phyloP scores from a whole-genome alignment of 2,329 filamentous ascomycete genomes.

The Cadophora malorum region DNA sequence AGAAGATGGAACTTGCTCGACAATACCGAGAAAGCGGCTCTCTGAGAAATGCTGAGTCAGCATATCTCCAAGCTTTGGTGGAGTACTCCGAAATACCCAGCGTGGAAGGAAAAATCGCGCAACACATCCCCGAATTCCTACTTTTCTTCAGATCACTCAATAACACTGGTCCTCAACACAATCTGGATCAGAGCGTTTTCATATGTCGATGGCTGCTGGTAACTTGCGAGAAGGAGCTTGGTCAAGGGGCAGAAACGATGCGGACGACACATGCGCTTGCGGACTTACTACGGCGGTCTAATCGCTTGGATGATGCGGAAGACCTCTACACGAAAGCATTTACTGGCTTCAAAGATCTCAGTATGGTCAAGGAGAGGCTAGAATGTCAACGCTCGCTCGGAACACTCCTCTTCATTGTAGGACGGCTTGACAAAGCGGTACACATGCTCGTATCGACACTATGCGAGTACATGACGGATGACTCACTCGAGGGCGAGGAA shows the following conservation, averaged over 20 bases:
- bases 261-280: conserved; percentile 19
- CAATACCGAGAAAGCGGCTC: conserved; percentile 18
- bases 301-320: conserved; percentile 16
- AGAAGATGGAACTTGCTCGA: conserved; percentile 17
- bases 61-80: conserved; percentile 22
- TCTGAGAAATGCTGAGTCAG: conserved; percentile 20
- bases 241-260: conserved; percentile 19
- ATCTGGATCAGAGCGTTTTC: conserved; percentile 20
- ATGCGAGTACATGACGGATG: conserved; percentile 21
- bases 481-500: conserved; percentile 11
- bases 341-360: conserved; percentile 8
- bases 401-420: conserved; percentile 20
- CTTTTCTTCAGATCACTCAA: conserved; percentile 16
- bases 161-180: conserved; percentile 8
- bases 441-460: conserved; percentile 21
- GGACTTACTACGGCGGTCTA: conserved; percentile 6
- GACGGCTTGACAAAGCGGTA: conserved; percentile 21
- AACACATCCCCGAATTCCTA: conserved; percentile 18
- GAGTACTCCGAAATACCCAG: conserved; percentile 21
- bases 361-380: conserved; percentile 17
- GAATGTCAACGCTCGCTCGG: conserved; percentile 23
- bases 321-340: conserved; percentile 21
- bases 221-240: conserved; percentile 20
- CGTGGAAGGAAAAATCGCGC: conserved; percentile 20
- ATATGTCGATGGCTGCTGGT: conserved; percentile 23